Percentiles rank a stretch among this genome's conserved stretches.
Evolutionary conservation across 768 basidiomycete genomes (phyloP).

Genomic region (Rhodosporidiobolus sp.): DNA sequence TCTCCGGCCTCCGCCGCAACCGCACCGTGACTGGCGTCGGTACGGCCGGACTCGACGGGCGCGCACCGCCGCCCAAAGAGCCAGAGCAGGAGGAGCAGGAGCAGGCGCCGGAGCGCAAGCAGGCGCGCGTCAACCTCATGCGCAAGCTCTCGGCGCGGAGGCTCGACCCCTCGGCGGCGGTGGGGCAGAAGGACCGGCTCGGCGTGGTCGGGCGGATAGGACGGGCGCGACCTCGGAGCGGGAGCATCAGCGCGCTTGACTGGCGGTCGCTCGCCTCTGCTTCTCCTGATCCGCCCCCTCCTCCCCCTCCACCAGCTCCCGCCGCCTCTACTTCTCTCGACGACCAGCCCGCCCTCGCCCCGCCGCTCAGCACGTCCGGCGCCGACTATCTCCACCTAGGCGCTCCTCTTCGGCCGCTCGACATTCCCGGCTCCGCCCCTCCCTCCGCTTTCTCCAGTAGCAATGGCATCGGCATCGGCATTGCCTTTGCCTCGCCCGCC

Average conservation of each 20-base stretch:
- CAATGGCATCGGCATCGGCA: background rate
- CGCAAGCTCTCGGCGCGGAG: slow-evolving; percentile 41
- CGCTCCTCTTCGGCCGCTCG: background rate
- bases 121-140: slow-evolving; percentile 44
- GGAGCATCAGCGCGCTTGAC: slow-evolving; percentile 15
- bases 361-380: background rate
- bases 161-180: slow-evolving; percentile 9
- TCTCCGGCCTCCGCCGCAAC: background rate
- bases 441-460: background rate
- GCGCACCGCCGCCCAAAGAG: background rate
- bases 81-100: background rate
- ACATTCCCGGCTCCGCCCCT: background rate
- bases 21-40: slow-evolving; percentile 29
- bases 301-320: background rate
- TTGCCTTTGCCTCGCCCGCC: background rate
- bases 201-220: slow-evolving; percentile 14
- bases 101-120: slow-evolving; percentile 16
- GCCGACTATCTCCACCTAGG: too few species aligned
- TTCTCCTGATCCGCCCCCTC: background rate
- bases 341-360: background rate
- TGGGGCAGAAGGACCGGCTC: background rate
- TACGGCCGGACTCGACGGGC: background rate
- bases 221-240: slow-evolving; percentile 28
- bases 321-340: too few species aligned
- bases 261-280: background rate